These are phyloP conservation scores for Aspergillus homomorphus DNA, from an alignment of 495 filamentous ascomycete genomes.

Conservation along the genomic window DNA sequence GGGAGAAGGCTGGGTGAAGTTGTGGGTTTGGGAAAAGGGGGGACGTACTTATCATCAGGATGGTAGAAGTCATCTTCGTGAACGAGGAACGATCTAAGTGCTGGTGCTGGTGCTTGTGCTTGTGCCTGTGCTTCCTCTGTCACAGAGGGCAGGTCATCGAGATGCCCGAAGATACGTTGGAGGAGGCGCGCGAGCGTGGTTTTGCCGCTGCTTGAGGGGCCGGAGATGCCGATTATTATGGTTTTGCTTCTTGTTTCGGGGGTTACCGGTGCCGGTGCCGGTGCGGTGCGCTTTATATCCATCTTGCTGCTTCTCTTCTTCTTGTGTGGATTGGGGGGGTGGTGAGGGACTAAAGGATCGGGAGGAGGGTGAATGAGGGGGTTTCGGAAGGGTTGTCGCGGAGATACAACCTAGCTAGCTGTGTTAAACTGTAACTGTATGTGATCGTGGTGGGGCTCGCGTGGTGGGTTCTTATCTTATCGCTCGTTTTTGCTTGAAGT, in stretches of 20 bases:
- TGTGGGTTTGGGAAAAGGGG: no score
- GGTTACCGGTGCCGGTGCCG: background rate
- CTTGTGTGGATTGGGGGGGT: background rate
- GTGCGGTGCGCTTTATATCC: no score
- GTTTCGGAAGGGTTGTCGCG: no score
- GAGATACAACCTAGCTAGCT: no score
- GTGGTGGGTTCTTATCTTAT: background rate
- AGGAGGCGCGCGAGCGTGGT: constrained; percentile 75
- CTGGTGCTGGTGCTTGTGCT: background rate
- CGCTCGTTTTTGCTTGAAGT: background rate
- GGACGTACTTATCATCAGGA: constrained; percentile 61
- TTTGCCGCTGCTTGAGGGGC: constrained; percentile 75
- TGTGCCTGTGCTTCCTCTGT: background rate
- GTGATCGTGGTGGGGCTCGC: background rate
- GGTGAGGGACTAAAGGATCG: background rate
- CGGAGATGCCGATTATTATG: constrained; percentile 59
- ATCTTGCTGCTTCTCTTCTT: constrained; percentile 1
- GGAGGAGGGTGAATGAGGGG: background rate
- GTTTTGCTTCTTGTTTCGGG: constrained; percentile 5
- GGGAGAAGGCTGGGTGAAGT: no score
- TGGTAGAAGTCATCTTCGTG: constrained; percentile 94
- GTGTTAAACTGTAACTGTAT: no score
- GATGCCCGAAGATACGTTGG: constrained; percentile 58
- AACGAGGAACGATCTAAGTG: constrained; percentile 64
- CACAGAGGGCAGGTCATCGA: background rate